phyloP scores from a whole-genome alignment of 148 eudicot species.

The Dysphania ambrosioides region DNA sequence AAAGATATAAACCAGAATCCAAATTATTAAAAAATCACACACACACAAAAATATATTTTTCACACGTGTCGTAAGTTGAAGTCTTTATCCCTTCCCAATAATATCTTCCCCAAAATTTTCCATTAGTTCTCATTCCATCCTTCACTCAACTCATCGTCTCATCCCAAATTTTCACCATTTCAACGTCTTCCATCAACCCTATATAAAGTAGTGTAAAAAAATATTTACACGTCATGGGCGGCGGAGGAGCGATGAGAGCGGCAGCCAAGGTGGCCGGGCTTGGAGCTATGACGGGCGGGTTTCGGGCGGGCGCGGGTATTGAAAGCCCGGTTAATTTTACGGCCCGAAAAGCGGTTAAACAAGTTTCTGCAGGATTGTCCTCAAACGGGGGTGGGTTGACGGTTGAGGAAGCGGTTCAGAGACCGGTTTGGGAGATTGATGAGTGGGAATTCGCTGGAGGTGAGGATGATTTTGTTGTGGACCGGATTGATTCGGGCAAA shows the following conservation, averaged over 20 bases:
- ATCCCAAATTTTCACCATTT: too few species aligned
- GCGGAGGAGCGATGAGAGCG: slow-evolving; percentile 75
- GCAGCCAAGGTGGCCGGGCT: slow-evolving; percentile 68
- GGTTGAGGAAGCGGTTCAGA: slow-evolving; percentile 27
- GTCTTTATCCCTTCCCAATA: too few species aligned
- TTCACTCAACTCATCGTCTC: too few species aligned
- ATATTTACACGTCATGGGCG: slow-evolving; percentile 65
- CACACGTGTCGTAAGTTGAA: too few species aligned
- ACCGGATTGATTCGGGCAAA: slow-evolving; percentile 23
- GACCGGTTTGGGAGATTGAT: slow-evolving; percentile 47
- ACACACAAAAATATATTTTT: too few species aligned
- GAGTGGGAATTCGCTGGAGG: slow-evolving; percentile 65
- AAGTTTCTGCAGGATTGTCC: slow-evolving; percentile 26
- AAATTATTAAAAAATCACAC: too few species aligned
- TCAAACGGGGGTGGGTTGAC: slow-evolving; percentile 7
- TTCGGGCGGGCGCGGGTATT: slow-evolving; percentile 32
- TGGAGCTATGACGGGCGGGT: slow-evolving; percentile 24
- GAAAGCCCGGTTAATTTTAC: slow-evolving; percentile 31
- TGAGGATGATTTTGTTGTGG: slow-evolving; percentile 33
- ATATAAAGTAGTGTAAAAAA: too few species aligned
- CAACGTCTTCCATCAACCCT: neutral
- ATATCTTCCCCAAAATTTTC: too few species aligned
- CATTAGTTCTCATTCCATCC: too few species aligned
- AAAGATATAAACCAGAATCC: too few species aligned
- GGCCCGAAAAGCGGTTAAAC: slow-evolving; percentile 27